These are phyloP conservation scores for Pythium vanterpoolii DNA, from an alignment of 352 stramenopile species.

Conservation along the genomic window DNA sequence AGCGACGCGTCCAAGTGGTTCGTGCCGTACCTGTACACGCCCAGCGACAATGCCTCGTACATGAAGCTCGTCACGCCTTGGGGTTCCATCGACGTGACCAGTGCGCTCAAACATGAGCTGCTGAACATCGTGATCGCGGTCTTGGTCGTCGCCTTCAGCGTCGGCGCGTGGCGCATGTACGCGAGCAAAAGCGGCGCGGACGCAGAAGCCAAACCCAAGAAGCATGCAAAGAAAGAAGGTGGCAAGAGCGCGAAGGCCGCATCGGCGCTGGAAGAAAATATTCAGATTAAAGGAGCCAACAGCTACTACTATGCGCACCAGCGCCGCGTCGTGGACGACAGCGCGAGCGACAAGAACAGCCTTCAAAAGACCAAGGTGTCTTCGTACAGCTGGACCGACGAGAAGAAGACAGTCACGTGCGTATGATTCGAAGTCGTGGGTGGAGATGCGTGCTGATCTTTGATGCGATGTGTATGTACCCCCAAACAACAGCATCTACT, in stretches of 20 bases:
- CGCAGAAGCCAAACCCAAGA: neutral
- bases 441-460: neutral
- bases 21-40: slow-evolving; percentile 73
- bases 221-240: slow-evolving; percentile 5
- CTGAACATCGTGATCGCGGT: slow-evolving; percentile 38
- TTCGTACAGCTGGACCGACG: slow-evolving; percentile 78
- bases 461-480: neutral
- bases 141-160: slow-evolving; percentile 19
- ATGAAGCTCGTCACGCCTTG: slow-evolving; percentile 70
- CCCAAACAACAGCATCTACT: slow-evolving; percentile 78
- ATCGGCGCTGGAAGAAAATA: slow-evolving; percentile 58
- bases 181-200: neutral
- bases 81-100: slow-evolving; percentile 47
- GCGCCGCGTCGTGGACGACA: slow-evolving; percentile 26
- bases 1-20: slow-evolving; percentile 32
- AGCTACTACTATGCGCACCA: slow-evolving; percentile 87
- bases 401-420: slow-evolving; percentile 60
- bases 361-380: slow-evolving; percentile 60
- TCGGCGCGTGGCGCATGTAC: slow-evolving; percentile 11
- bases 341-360: slow-evolving; percentile 9
- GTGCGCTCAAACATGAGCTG: slow-evolving; percentile 30
- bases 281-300: slow-evolving; percentile 66
- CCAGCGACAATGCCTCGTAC: slow-evolving; percentile 48
- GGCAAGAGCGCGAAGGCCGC: slow-evolving; percentile 3
- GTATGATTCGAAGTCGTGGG: neutral